phyloP scores from a whole-genome alignment of 306 rosid genomes.

The Sindora glabra region DNA sequence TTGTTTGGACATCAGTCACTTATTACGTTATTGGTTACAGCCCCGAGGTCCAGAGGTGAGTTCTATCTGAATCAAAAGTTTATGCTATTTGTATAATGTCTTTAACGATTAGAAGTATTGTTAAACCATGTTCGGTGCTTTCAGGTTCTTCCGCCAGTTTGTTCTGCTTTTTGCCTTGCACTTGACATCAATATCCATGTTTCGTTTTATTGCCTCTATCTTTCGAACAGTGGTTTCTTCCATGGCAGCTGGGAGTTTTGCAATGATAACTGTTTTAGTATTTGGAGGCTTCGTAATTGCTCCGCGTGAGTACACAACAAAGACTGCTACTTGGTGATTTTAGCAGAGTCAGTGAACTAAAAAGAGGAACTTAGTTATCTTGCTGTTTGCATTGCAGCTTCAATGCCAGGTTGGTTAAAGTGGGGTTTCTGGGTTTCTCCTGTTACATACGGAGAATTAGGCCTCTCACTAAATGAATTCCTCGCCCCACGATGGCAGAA shows the following conservation, averaged over 20 bases:
- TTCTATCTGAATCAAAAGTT: too few species aligned
- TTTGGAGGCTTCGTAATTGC: constrained; percentile 31
- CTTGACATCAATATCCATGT: constrained; percentile 25
- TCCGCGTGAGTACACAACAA: constrained; percentile 13
- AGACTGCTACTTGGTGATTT: background rate
- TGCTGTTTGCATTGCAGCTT: constrained; percentile 24
- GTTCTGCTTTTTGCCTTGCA: constrained; percentile 21
- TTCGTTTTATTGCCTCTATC: constrained; percentile 26
- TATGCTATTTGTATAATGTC: too few species aligned
- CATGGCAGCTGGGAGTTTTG: constrained; percentile 13
- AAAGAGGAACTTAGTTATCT: background rate
- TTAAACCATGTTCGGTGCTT: background rate
- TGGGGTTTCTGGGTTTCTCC: constrained; percentile 34
- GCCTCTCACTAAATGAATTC: too few species aligned
- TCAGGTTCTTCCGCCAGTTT: constrained; percentile 32
- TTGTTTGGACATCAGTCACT: constrained; percentile 43
- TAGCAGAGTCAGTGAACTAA: background rate
- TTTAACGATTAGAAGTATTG: too few species aligned
- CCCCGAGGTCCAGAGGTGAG: constrained; percentile 29
- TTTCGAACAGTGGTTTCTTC: constrained; percentile 17
- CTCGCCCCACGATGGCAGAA: constrained; percentile 23
- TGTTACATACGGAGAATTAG: constrained; percentile 27
- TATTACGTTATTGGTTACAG: constrained; percentile 45
- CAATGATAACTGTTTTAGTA: constrained; percentile 2
- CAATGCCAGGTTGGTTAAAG: constrained; percentile 29